phyloP scores from a whole-genome alignment of 106 monocot species.

The Allium cepa region DNA sequence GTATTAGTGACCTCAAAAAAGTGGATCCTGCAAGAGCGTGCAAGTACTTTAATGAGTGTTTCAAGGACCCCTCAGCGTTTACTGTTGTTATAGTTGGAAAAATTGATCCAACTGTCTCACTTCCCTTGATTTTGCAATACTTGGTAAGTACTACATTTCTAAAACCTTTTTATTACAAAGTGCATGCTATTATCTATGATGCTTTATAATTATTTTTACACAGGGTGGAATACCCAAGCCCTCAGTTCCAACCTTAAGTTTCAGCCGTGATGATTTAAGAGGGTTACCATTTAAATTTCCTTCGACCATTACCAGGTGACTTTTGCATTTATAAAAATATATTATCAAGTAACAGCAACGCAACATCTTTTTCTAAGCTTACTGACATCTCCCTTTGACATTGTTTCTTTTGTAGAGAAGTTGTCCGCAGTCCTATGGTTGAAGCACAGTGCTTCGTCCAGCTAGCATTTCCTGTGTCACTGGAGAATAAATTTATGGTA shows the following conservation, averaged over 20 bases:
- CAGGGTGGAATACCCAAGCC: conserved; percentile 96
- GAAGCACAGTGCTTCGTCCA: conserved; percentile 99
- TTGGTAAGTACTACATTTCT: conserved; percentile 50
- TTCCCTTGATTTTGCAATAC: conserved; percentile 86
- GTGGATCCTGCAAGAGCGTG: conserved; percentile 92
- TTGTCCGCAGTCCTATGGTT: conserved; percentile 95
- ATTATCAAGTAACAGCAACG: no score
- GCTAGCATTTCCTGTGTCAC: conserved; percentile 82
- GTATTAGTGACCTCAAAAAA: conserved; percentile 75
- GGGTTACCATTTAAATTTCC: conserved; percentile 96
- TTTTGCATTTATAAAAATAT: neutral
- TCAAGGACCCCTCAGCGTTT: conserved; percentile 93
- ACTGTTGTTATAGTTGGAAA: conserved; percentile 94
- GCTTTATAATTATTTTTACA: conserved; percentile 3
- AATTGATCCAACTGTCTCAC: conserved; percentile 51
- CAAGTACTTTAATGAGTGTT: conserved; percentile 84
- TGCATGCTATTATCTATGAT: neutral
- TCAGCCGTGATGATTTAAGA: conserved; percentile 84
- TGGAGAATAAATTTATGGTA: conserved; percentile 88
- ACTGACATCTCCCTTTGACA: no score
- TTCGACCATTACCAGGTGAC: conserved; percentile 66
- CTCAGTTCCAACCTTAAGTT: conserved; percentile 43
- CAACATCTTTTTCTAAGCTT: no score
- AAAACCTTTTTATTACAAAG: neutral
- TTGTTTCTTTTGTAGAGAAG: conserved; percentile 48